phyloP scores from a whole-genome alignment of 1,139 yeast genomes.

The Zygoascus sp. region DNA sequence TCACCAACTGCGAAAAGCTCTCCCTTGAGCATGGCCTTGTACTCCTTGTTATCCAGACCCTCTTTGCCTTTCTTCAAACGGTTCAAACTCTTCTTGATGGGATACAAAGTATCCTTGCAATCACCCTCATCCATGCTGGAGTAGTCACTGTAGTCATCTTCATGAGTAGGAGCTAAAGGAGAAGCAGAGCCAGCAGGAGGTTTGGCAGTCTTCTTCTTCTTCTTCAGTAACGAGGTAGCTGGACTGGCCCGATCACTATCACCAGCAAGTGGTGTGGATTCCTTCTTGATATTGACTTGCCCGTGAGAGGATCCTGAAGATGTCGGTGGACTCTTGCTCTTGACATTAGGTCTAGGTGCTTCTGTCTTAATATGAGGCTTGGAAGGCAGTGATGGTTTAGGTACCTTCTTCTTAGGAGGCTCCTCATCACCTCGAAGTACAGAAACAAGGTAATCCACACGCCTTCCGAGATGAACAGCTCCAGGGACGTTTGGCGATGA shows the following conservation, averaged over 20 bases:
- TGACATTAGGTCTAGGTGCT: slow-evolving; percentile 11
- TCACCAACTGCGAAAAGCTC: slow-evolving; percentile 81
- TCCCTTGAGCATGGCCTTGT: slow-evolving; percentile 69
- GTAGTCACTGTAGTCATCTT: slow-evolving; percentile 55
- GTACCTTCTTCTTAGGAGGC: slow-evolving; percentile 12
- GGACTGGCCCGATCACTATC: slow-evolving; percentile 4
- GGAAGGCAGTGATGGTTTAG: neutral
- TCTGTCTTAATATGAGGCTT: slow-evolving; percentile 5
- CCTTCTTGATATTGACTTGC: slow-evolving; percentile 12
- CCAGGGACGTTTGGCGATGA: slow-evolving; percentile 73
- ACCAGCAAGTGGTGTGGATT: neutral
- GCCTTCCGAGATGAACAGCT: slow-evolving; percentile 87
- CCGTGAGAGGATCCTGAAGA: neutral
- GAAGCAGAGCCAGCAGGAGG: slow-evolving; percentile 14
- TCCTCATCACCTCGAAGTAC: slow-evolving; percentile 47
- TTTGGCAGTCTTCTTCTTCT: slow-evolving; percentile 21
- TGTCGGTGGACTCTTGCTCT: slow-evolving; percentile 10
- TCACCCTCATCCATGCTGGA: slow-evolving; percentile 76
- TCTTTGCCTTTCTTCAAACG: slow-evolving; percentile 73
- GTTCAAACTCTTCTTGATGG: slow-evolving; percentile 70
- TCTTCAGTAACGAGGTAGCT: slow-evolving; percentile 1
- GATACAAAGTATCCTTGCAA: slow-evolving; percentile 62
- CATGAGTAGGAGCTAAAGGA: slow-evolving; percentile 25
- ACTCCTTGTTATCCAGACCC: slow-evolving; percentile 78
- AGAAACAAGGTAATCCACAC: slow-evolving; percentile 79